Percentiles rank a stretch among this genome's conserved stretches.
Conservation (phyloP, 306 rosid species). For the Crotalaria pallida region DNA sequence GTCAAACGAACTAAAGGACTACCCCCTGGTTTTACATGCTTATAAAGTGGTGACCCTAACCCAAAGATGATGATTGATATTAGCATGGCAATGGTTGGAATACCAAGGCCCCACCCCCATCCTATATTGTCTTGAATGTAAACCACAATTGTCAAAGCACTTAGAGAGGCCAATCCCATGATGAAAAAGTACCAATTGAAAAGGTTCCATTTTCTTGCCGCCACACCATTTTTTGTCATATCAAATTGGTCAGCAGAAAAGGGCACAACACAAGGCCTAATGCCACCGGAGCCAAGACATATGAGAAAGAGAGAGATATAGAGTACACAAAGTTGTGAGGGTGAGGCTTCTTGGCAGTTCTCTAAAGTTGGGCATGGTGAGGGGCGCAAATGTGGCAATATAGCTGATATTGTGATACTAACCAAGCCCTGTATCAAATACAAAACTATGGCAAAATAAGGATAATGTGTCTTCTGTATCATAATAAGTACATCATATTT, state of each 20-base stretch:
- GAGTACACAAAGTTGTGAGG: conserved; percentile 29
- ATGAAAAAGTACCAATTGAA: conserved; percentile 54
- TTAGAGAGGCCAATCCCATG: conserved; percentile 51
- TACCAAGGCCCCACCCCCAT: conserved; percentile 62
- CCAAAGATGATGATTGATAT: conserved; percentile 39
- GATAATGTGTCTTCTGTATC: too few species aligned
- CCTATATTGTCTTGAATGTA: conserved; percentile 55
- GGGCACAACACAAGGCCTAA: conserved; percentile 49
- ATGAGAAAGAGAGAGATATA: conserved; percentile 49
- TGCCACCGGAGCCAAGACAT: conserved; percentile 50
- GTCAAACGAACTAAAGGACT: conserved; percentile 49
- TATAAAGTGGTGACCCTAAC: conserved; percentile 49
- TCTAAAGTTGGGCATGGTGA: conserved; percentile 44
- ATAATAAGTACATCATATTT: too few species aligned
- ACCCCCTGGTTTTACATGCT: conserved; percentile 35
- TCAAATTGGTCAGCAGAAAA: conserved; percentile 63
- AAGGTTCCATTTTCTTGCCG: conserved; percentile 41
- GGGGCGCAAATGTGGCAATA: conserved; percentile 41
- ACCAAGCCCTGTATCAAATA: conserved; percentile 34
- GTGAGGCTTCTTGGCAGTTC: conserved; percentile 46
- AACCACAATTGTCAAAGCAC: conserved; percentile 48
- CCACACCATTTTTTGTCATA: conserved; percentile 34
- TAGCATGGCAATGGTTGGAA: conserved; percentile 52
- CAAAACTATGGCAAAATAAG: not conserved
- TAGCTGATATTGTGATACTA: conserved; percentile 44